Percentiles rank a stretch among this genome's conserved stretches.
Conservation (phyloP, 1,284 basidiomycete species). For the Apiotrichum gamsii region DNA sequence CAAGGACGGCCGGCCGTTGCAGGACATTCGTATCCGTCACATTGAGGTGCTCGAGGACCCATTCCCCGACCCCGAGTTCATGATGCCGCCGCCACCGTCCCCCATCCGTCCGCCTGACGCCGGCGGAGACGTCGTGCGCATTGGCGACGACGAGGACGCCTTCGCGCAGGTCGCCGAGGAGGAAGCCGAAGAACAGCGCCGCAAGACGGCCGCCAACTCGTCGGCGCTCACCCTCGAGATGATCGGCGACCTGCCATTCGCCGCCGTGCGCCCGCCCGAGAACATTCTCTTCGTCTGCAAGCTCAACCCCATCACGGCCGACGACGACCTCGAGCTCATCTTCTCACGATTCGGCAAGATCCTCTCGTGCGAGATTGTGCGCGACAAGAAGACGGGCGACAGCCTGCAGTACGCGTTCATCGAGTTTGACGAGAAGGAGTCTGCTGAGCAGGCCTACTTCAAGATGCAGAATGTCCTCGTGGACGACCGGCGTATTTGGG, state of each 20-base stretch:
- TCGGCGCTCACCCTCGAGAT: constrained; percentile 96
- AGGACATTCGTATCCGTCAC: constrained; percentile 88
- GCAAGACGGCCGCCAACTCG: constrained; percentile 78
- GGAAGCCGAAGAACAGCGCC: constrained; percentile 68
- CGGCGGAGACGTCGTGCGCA: constrained; percentile 55
- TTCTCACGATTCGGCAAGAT: constrained; percentile 93
- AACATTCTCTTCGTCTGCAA: constrained; percentile 99
- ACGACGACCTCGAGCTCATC: constrained; percentile 95
- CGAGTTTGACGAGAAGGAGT: constrained; percentile 88
- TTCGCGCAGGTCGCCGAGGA: constrained; percentile 59
- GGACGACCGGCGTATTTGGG: constrained; percentile 98
- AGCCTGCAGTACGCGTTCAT: constrained; percentile 97
- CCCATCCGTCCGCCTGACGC: constrained; percentile 76
- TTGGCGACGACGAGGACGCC: constrained; percentile 85
- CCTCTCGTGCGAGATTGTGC: constrained; percentile 93
- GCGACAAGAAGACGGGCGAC: constrained; percentile 92
- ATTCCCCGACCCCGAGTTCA: constrained; percentile 72
- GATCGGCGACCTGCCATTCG: constrained; percentile 97
- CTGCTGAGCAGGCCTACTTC: constrained; percentile 96
- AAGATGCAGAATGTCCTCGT: constrained; percentile 99
- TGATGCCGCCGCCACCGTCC: constrained; percentile 59
- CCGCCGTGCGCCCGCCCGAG: constrained; percentile 94
- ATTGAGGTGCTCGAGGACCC: constrained; percentile 93
- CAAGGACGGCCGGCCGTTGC: constrained; percentile 78
- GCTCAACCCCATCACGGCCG: constrained; percentile 87